Percentiles rank a stretch among this genome's conserved stretches.
Evolutionary conservation across 2,329 filamentous ascomycete genomes (phyloP).

Genomic region (Neoarthrinium moseri): DNA sequence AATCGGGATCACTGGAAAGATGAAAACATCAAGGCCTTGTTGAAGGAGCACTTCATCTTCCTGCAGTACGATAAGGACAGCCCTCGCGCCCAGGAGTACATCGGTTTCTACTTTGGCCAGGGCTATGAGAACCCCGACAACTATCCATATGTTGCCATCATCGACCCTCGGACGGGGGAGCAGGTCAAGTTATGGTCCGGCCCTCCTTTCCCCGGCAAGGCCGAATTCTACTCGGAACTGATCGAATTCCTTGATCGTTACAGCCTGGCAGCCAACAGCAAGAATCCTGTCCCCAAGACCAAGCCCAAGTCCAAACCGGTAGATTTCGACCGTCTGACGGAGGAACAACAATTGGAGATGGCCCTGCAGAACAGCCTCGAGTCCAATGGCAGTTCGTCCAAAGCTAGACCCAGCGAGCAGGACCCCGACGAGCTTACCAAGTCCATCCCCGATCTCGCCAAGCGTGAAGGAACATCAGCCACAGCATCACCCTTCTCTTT

Average conservation of each 20-base stretch:
- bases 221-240: conserved; percentile 86
- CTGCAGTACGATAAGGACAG: conserved; percentile 91
- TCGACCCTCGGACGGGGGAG: conserved; percentile 93
- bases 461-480: conserved; percentile 50
- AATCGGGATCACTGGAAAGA: conserved; percentile 98
- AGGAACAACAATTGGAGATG: conserved; percentile 96
- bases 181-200: conserved; percentile 97
- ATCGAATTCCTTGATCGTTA: conserved; percentile 97
- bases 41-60: conserved; percentile 93
- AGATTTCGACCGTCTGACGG: conserved; percentile 85
- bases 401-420: conserved; percentile 58
- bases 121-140: conserved; percentile 78
- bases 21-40: conserved; percentile 69
- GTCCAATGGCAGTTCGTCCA: conserved; percentile 41
- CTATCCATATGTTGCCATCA: conserved; percentile 93
- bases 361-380: conserved; percentile 86
- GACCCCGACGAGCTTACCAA: conserved; percentile 91
- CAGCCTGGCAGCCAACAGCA: conserved; percentile 81
- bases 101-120: conserved; percentile 84
- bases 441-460: conserved; percentile 46
- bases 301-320: conserved; percentile 70
- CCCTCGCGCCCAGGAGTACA: conserved; percentile 72
- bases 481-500: conserved; percentile 56
- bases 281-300: conserved; percentile 85
- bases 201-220: conserved; percentile 69